phyloP scores from a whole-genome alignment of 768 basidiomycete genomes.

The Boletales sp. region DNA sequence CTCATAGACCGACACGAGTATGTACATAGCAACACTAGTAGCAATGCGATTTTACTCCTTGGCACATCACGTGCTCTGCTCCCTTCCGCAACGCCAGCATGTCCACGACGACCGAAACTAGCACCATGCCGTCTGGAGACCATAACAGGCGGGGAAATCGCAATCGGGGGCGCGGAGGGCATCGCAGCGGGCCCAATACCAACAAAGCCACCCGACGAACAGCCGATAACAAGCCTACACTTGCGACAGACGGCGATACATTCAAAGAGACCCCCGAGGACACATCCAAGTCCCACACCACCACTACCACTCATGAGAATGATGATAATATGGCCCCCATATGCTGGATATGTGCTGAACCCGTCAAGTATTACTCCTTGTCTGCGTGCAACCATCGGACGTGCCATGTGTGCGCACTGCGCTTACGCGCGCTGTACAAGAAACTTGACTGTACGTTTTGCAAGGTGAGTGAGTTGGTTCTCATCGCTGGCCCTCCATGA shows the following conservation, averaged over 20 bases:
- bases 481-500: too few species aligned
- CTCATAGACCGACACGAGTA: too few species aligned
- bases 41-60: too few species aligned
- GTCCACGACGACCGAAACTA: slow-evolving; percentile 19
- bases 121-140: neutral
- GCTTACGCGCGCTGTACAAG: slow-evolving; percentile 90
- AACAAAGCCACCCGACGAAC: slow-evolving; percentile 7
- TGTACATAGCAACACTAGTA: too few species aligned
- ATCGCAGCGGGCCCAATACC: neutral
- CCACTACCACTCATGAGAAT: slow-evolving; percentile 17
- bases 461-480: slow-evolving; percentile 55
- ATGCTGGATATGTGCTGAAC: slow-evolving; percentile 96
- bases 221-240: slow-evolving; percentile 1
- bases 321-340: slow-evolving; percentile 35
- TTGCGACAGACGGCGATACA: neutral
- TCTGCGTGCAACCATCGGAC: slow-evolving; percentile 92
- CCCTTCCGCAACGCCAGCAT: neutral
- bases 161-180: slow-evolving; percentile 18
- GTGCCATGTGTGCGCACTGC: slow-evolving; percentile 90
- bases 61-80: too few species aligned
- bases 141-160: slow-evolving; percentile 15
- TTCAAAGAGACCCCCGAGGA: neutral
- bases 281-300: neutral
- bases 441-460: slow-evolving; percentile 93
- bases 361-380: slow-evolving; percentile 84